phyloP scores from a whole-genome alignment of 352 stramenopile genomes.

The Phytophthora palmivora region DNA sequence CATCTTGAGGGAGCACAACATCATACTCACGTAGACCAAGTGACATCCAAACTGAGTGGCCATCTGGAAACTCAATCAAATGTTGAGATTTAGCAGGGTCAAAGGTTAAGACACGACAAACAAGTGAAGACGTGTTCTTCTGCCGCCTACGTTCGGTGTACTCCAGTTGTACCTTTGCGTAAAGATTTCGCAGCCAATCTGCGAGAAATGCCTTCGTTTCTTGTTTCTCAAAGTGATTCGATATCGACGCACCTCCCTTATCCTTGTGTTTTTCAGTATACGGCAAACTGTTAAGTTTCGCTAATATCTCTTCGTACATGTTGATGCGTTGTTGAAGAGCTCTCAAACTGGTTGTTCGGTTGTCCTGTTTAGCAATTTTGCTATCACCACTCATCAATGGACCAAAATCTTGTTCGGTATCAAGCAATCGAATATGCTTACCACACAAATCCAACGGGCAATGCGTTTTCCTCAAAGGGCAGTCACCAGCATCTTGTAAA shows the following conservation, averaged over 20 bases:
- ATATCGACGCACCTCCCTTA: not conserved
- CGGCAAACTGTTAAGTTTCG: not conserved
- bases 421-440: conserved; percentile 63
- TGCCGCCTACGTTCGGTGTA: not conserved
- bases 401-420: conserved; percentile 11
- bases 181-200: conserved; percentile 26
- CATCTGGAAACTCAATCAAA: conserved; percentile 66
- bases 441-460: conserved; percentile 75
- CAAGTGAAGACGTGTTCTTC: conserved; percentile 18
- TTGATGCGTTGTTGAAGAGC: conserved; percentile 23
- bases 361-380: not conserved
- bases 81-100: conserved; percentile 35
- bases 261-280: not conserved
- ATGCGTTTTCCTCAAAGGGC: conserved; percentile 34
- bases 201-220: conserved; percentile 11
- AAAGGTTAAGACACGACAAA: conserved; percentile 60
- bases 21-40: conserved; percentile 55
- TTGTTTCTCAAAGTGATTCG: conserved; percentile 1
- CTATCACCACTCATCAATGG: conserved; percentile 34
- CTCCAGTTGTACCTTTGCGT: conserved; percentile 6
- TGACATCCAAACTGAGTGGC: conserved; percentile 52
- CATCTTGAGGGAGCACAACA: conserved; percentile 22
- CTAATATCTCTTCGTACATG: conserved; percentile 17
- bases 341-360: conserved; percentile 11
- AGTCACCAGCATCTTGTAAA: conserved; percentile 56